These are phyloP conservation scores for Cryptococcus hybrid DNA, from an alignment of 1,284 basidiomycete species.

Conservation along the genomic window DNA sequence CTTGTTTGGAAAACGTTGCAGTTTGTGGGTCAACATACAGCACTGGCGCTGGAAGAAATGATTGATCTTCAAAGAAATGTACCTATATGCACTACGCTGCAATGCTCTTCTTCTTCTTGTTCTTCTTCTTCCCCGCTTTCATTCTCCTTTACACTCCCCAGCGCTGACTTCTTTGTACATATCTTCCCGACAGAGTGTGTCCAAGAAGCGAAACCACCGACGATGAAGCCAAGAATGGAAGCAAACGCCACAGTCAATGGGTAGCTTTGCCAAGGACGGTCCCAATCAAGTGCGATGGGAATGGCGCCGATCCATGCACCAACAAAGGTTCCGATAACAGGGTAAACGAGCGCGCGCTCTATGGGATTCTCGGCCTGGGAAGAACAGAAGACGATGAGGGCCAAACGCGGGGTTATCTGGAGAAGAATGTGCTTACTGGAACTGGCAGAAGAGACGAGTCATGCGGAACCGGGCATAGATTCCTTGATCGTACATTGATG, in stretches of 20 bases:
- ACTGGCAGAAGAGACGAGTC: slow-evolving; percentile 73
- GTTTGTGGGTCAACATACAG: too few relatives aligned
- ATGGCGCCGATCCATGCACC: slow-evolving; percentile 78
- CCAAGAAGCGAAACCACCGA: slow-evolving; percentile 62
- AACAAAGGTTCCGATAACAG: slow-evolving; percentile 65
- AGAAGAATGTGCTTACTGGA: slow-evolving; percentile 60
- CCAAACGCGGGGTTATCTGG: neutral
- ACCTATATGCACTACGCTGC: too few relatives aligned
- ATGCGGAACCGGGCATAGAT: slow-evolving; percentile 53
- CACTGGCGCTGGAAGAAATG: too few relatives aligned
- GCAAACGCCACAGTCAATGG: slow-evolving; percentile 59
- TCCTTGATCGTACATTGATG: slow-evolving; percentile 48
- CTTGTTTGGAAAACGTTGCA: too few relatives aligned
- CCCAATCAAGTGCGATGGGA: slow-evolving; percentile 90
- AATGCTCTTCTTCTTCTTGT: too few relatives aligned
- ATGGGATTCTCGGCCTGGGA: slow-evolving; percentile 62
- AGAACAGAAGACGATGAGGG: neutral
- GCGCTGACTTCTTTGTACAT: slow-evolving; percentile 20
- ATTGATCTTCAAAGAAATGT: neutral
- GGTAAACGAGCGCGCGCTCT: slow-evolving; percentile 77
- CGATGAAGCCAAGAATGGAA: slow-evolving; percentile 65
- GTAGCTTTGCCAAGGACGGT: slow-evolving; percentile 90
- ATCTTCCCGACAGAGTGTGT: slow-evolving; percentile 52
- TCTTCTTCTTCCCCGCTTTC: neutral
- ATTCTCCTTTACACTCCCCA: neutral